Base-by-base conservation (phyloP, 2,329 filamentous ascomycete species). In the Claviceps digitariae region DNA sequence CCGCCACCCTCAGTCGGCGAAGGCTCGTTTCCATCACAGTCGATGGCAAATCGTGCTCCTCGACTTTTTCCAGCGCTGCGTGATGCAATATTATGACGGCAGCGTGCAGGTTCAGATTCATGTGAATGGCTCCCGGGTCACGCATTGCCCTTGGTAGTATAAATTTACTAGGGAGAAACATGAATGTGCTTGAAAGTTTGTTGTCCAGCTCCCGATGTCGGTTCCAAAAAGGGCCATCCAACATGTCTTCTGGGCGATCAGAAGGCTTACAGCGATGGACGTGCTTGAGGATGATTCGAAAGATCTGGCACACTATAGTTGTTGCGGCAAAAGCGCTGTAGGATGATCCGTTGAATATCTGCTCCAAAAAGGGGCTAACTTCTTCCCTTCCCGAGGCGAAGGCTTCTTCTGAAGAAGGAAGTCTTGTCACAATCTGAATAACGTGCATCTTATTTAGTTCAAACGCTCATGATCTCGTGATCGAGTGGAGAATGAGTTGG, bases 11-110 rank as follows among this genome's bases (percentile, higher is more conserved):
- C 58, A 90, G 83, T 51, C 90, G 78, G 29, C 81, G 75, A 59
- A 87, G 82, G 62, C 87, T 90, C 53, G 84, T 79, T 15, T 81
- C 78, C 54, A 82, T 82, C 29, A 93, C 76, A 31, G 76, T 74
- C 1, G 76, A 72, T 0, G 83, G 76, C 52, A 94, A 69, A 2
- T 78, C 76, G 63, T 90, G 76, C 61, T 83, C 84, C 53, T 90
- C 84, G 0, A 85, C 85, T 63, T 87, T 90, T 68, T 90, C 88
- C 9, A 93, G 83, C 1, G 90, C 90, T 1, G 88, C 87, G 66
- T 94, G 88, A 63, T 96, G 90, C 5, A 96, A 74, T 64, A 88
- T 94, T 52, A 96, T 95, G 9, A 86, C 80, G 1, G 87, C 85
- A 0, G 90, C 89, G 62, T 96, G 90, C 2, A 96, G 79, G 62